phyloP scores from a whole-genome alignment of 202 grass and related monocot species.

The Elaeis oleifera region DNA sequence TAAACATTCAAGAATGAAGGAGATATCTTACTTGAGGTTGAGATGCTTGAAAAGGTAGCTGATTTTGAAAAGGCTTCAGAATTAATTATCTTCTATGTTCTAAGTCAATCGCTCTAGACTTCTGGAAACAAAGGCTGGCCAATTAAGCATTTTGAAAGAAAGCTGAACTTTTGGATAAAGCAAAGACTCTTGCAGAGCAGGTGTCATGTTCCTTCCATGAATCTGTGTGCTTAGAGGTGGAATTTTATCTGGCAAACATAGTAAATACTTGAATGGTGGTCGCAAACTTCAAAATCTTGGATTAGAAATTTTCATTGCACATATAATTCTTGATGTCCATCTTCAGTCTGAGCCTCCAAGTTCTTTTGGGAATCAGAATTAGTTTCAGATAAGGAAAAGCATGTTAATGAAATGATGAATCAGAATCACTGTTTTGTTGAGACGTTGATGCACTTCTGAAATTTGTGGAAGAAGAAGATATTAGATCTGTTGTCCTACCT shows the following conservation, averaged over 20 bases:
- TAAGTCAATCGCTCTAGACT: constrained; percentile 46
- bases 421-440: constrained; percentile 25
- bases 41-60: constrained; percentile 50
- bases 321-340: constrained; percentile 52
- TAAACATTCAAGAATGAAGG: constrained; percentile 43
- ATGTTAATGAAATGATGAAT: constrained; percentile 28
- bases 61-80: constrained; percentile 40
- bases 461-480: constrained; percentile 38
- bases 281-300: constrained; percentile 32
- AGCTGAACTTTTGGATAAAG: constrained; percentile 37
- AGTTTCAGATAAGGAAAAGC: constrained; percentile 10
- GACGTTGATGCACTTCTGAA: constrained; percentile 47
- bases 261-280: constrained; percentile 29
- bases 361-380: constrained; percentile 27
- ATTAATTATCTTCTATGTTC: constrained; percentile 41
- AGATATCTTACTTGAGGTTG: constrained; percentile 46
- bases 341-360: constrained; percentile 14
- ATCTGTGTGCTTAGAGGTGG: constrained; percentile 39
- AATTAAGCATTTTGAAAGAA: constrained; percentile 44
- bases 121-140: constrained; percentile 55
- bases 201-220: constrained; percentile 35
- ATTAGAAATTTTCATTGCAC: constrained; percentile 32
- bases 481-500: constrained; percentile 27
- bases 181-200: constrained; percentile 36
- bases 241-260: constrained; percentile 39